These are phyloP conservation scores for Tetradesmus lagerheimii DNA, from an alignment of 139 green algal genomes.

Conservation along the genomic window DNA sequence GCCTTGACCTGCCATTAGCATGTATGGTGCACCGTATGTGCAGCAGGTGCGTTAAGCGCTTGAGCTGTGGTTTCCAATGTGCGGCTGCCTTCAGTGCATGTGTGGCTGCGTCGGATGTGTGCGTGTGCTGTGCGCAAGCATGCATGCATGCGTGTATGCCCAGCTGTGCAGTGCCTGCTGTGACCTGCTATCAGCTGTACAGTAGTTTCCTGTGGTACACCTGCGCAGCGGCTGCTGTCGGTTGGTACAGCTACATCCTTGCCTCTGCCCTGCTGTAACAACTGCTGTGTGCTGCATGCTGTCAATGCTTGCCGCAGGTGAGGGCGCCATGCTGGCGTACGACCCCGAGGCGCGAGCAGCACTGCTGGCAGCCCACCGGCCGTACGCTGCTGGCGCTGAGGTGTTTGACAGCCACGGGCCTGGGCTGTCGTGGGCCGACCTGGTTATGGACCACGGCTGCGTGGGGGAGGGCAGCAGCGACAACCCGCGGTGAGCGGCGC, in stretches of 20 bases:
- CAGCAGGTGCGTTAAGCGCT: too few relatives aligned
- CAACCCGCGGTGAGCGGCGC: conserved; percentile 11
- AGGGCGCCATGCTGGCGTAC: conserved; percentile 1
- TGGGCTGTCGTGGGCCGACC: conserved; percentile 56
- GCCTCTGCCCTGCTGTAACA: too few relatives aligned
- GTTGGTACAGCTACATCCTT: too few relatives aligned
- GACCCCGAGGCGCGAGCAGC: conserved; percentile 31
- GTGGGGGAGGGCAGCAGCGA: conserved; percentile 31
- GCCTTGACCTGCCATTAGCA: too few relatives aligned
- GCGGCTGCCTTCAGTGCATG: too few relatives aligned
- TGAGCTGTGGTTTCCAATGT: too few relatives aligned
- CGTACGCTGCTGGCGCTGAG: conserved; percentile 25
- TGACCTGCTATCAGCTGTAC: not conserved
- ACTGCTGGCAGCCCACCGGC: conserved; percentile 30
- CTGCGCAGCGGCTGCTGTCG: too few relatives aligned
- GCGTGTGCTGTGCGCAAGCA: too few relatives aligned
- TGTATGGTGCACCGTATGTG: too few relatives aligned
- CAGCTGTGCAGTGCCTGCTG: not conserved
- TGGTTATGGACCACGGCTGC: conserved; percentile 72
- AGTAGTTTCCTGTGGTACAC: too few relatives aligned
- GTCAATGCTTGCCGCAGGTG: not conserved
- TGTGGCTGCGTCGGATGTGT: too few relatives aligned
- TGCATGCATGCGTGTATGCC: not conserved
- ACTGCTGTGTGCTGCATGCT: too few relatives aligned
- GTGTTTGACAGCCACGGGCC: conserved; percentile 66